Evolutionary conservation across 2,329 filamentous ascomycete genomes (phyloP), one percentile per base, ranked within the genome.

Genomic region (Sclerotinia borealis): DNA sequence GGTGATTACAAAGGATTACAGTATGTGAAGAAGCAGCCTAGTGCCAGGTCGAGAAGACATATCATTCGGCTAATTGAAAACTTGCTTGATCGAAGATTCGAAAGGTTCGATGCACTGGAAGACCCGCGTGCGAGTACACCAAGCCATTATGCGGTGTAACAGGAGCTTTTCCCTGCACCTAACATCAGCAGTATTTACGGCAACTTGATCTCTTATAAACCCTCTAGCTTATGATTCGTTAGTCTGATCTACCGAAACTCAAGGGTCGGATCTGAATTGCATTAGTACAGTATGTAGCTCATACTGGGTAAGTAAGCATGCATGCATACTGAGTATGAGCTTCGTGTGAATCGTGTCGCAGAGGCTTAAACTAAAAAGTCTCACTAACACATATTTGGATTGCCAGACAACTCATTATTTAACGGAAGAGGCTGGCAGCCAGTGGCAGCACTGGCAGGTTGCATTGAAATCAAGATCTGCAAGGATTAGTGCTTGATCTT

Each of bases 401-500:
- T 31, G 27, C 11, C 36, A 31, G 37, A 62, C 50, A 62, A 43
- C 31, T 43, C 48, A 55, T 56, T 17, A 34, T 62, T 58, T 39
- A 37, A 56, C 41, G 22, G 41, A 48, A 62, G 41, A 48, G 49
- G 29, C 29, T 61, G 48, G n/a, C n/a, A n/a, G n/a, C n/a, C n/a
- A n/a, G n/a, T n/a, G n/a, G n/a, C n/a, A n/a, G n/a, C n/a, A n/a
- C n/a, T n/a, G n/a, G 59, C 59, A 61, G 31, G 27, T 55, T 55
- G 19, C 25, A 54, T 50, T 52, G 27, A 45, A 31, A 52, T 55
- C 39, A 22, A 55, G 37, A 61, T 55, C 49, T 55, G 29, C 50
- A 56, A 58, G 60, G 60, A 58, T 56, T 48, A 27, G n/a, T 62
- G 60, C 60, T 62, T 58, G 60, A 47, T 62, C 60, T 31, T 58